Evolutionary conservation across 768 basidiomycete genomes (phyloP).

Genomic region (Leccinum rimulosum): DNA sequence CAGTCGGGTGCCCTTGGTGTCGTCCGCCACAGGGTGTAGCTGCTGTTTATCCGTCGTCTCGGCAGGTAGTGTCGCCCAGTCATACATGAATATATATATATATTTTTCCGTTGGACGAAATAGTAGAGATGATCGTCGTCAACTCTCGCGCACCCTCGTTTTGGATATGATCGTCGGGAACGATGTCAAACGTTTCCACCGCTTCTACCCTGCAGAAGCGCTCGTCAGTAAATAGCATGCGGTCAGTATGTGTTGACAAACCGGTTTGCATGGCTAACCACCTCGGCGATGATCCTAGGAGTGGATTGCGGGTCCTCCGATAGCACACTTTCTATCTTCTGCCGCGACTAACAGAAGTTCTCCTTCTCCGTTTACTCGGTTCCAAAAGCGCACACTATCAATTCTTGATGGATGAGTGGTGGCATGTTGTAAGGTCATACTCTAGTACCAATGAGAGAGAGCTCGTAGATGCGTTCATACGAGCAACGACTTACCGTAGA

Average conservation of each 20-base stretch:
- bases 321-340: conserved; percentile 82
- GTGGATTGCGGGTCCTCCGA: conserved; percentile 40
- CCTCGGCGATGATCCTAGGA: conserved; percentile 63
- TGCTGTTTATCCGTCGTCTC: conserved; percentile 25
- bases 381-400: conserved; percentile 78
- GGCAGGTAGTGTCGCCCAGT: conserved; percentile 52
- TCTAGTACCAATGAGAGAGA: no score
- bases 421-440: no score
- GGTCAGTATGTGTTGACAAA: conserved; percentile 25
- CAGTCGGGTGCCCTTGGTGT: conserved; percentile 76
- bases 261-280: conserved; percentile 88
- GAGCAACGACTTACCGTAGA: no score
- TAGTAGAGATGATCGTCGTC: conserved; percentile 69
- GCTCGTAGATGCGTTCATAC: no score
- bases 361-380: conserved; percentile 50
- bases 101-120: conserved; percentile 77
- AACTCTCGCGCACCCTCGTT: conserved; percentile 27
- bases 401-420: conserved; percentile 70
- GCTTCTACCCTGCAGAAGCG: conserved; percentile 66
- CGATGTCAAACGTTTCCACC: conserved; percentile 60
- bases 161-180: conserved; percentile 38
- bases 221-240: background rate
- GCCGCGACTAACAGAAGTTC: conserved; percentile 81
- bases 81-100: conserved; percentile 65
- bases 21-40: conserved; percentile 61